Evolutionary conservation across 2,329 filamentous ascomycete genomes (phyloP), one percentile per base, ranked within the genome.

Genomic region (Penicillium sclerotigenum): DNA sequence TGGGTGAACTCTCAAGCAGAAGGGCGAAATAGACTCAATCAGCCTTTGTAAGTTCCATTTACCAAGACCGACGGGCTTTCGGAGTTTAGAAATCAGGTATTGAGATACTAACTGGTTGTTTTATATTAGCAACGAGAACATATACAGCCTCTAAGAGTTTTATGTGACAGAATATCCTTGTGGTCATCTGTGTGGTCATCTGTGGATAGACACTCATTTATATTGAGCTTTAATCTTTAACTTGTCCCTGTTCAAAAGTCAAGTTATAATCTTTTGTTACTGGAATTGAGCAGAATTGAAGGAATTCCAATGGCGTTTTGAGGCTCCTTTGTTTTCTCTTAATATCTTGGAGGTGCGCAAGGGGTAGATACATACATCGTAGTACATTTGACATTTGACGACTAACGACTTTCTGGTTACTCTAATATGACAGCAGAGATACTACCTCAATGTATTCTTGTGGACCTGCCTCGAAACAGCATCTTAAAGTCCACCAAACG

Each of bases 1-100:
- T 89, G 83, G 81, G 84, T 86, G 0, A 80, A 82, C 58, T 76
- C 76, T 42, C 75, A 77, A 57, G 83, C 83, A 1, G 73, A 80
- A 40, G 82, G 81, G 0, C 77, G 80, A 62, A 75, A 78, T 6
- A 65, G 61, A 53, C 79, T 84, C 52, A 57, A 63, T 13, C 57
- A 72, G 22, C 40, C 51, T 33, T 79, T 80, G 75, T 80, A 62
- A 75, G 74, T 71, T 55, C 47, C 8, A 37, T n/a, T 4, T 1
- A 16, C 13, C 11, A 16, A 31, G n/a, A 31, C 2, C 6, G 1
- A 5, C 13, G n/a, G 2, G 5, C 1, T 10, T 31, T 29, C 5
- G 5, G 6, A 18, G 10, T 14, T 8, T 5, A 8, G 16, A 2
- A 11, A 29, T 8, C 16, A 34, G 4, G 9, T 10, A 31, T 33